Percentiles rank a stretch among this genome's conserved stretches.
These are phyloP conservation scores for Oehlia diaphana DNA, from an alignment of 192 early-diverging fungal genomes.

Conservation along the genomic window DNA sequence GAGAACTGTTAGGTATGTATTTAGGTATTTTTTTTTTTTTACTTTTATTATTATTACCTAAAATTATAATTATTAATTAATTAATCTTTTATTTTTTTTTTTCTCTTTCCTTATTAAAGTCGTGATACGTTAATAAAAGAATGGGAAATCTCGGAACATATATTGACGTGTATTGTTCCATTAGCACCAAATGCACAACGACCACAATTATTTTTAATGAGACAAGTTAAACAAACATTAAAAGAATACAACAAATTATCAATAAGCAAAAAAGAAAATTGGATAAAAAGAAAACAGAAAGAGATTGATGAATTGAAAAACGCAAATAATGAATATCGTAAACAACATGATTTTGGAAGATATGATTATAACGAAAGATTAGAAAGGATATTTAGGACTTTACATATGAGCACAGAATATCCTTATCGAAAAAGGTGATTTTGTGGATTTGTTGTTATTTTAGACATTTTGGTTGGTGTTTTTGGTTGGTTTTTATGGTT, in stretches of 20 bases:
- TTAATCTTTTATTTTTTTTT: not conserved
- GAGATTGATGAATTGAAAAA: not conserved
- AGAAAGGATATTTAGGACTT: constrained; percentile 2
- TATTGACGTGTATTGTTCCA: not conserved
- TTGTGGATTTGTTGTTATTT: too few relatives aligned
- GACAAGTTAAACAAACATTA: not conserved
- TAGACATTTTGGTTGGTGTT: too few relatives aligned
- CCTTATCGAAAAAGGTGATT: not conserved
- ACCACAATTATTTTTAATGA: not conserved
- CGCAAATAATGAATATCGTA: not conserved
- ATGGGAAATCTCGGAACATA: not conserved
- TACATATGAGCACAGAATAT: constrained; percentile 5
- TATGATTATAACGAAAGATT: constrained; percentile 4
- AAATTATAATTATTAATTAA: too few relatives aligned
- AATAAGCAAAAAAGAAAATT: not conserved
- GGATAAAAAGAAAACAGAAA: not conserved
- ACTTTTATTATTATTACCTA: too few relatives aligned
- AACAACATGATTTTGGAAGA: constrained; percentile 7
- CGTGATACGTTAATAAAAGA: constrained; percentile 11
- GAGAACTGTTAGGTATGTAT: constrained; percentile 2
- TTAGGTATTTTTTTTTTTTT: too few relatives aligned
- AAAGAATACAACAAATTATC: not conserved
- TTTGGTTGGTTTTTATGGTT: too few relatives aligned
- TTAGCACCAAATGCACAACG: not conserved
- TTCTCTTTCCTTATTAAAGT: not conserved